phyloP scores from a whole-genome alignment of 768 basidiomycete species.

The Kwoniella bestiolae region DNA sequence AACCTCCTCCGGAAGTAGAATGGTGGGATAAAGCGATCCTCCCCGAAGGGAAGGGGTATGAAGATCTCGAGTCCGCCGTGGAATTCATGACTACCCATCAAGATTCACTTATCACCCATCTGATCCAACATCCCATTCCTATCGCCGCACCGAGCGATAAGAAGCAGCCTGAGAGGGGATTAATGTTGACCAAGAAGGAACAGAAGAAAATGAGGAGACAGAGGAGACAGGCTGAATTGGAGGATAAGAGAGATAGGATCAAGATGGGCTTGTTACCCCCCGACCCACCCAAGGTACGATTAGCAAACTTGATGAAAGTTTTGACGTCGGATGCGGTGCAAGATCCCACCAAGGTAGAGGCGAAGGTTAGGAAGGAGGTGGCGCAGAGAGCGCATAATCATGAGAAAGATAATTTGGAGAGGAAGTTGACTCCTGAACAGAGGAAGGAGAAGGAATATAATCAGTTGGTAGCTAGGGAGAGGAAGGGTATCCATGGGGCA shows the following conservation, averaged over 20 bases:
- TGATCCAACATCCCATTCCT: conserved; percentile 95
- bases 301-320: conserved; percentile 96
- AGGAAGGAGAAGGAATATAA: conserved; percentile 80
- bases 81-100: conserved; percentile 65
- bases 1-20: conserved; percentile 84
- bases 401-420: conserved; percentile 89
- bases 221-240: conserved; percentile 79
- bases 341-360: conserved; percentile 97
- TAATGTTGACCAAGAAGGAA: conserved; percentile 95
- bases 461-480: conserved; percentile 85
- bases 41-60: conserved; percentile 73
- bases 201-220: conserved; percentile 97
- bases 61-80: conserved; percentile 66
- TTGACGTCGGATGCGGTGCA: conserved; percentile 94
- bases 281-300: conserved; percentile 92
- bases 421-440: conserved; percentile 90
- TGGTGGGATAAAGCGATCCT: conserved; percentile 97
- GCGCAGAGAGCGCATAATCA: conserved; percentile 84
- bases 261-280: conserved; percentile 95
- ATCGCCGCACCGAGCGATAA: conserved; percentile 87
- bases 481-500: conserved; percentile 78
- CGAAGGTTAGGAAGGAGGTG: conserved; percentile 90
- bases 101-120: conserved; percentile 80
- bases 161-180: conserved; percentile 73
- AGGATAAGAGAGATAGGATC: conserved; percentile 92